Base-by-base conservation (phyloP, 1,139 yeast genomes). In the Pichia sp. region DNA sequence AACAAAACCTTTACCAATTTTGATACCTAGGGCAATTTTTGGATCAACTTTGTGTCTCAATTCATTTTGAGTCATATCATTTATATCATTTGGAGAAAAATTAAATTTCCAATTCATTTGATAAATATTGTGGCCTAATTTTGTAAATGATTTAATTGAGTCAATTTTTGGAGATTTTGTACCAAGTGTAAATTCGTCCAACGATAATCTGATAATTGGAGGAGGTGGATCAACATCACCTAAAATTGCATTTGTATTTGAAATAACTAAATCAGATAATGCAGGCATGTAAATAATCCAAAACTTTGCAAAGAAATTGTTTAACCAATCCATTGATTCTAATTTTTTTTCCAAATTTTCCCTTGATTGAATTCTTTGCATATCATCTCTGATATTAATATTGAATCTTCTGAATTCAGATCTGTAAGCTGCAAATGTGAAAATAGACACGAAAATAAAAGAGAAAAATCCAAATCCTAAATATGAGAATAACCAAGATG, bases 271-370 rank as follows among this genome's bases (percentile, higher is more conserved):
- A 61, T 84, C 87, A n/a, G 89, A 83, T 52, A 87, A 72, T 0
- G 87, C 88, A 43, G 93, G 93, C 95, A 87, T 86, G 62, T 86
- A 86, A 58, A 86, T 84, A 53, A 84, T 87, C 95, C 95, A 87
- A 63, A 87, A 85, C 67, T 86, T 87, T 48, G 83, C 83, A 67
- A 86, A 68, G 62, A 87, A 85, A 28, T 83, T 79, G 63, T 87
- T 87, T 62, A 86, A 68, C 95, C 95, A 87, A 58, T 82, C 81
- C 81, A 86, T 84, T 11, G 89, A 81, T 69, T 87, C 95, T 55
- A 76, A 67, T 60, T 76, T 79, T 49, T 77, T 75, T 54, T 81
- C 87, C 58, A 87, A 70, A 45, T 81, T 72, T 63, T 84, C 86
- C 45, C 73, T 71, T 22, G 88, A 79, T 28, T 75, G 72, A 45